Evolutionary conservation across 441 rosid species (phyloP).

Genomic region (Mallotus repandus): DNA sequence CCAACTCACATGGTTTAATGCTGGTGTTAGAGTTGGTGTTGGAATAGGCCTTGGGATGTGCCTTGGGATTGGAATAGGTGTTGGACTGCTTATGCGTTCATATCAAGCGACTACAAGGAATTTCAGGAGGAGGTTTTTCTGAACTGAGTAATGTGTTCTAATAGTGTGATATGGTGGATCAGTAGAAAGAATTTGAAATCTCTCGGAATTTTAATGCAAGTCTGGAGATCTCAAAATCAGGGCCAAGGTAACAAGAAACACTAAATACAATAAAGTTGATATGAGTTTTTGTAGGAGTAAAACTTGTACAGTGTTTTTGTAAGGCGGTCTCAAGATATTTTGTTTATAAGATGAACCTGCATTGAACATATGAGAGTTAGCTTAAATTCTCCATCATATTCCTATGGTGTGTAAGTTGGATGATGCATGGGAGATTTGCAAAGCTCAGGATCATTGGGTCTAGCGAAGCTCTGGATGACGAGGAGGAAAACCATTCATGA

Average conservation of each 20-base stretch:
- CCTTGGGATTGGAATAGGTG: slow-evolving; percentile 89
- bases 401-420: neutral
- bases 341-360: slow-evolving; percentile 11
- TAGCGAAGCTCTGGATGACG: neutral
- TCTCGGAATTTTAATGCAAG: slow-evolving; percentile 23
- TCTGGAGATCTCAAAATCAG: slow-evolving; percentile 24
- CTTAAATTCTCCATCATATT: slow-evolving; percentile 10
- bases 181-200: slow-evolving; percentile 10
- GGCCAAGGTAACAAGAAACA: slow-evolving; percentile 16
- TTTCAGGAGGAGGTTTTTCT: slow-evolving; percentile 82
- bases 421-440: neutral
- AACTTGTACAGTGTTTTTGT: slow-evolving; percentile 29
- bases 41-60: slow-evolving; percentile 99
- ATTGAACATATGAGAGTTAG: slow-evolving; percentile 2
- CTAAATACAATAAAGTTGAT: slow-evolving; percentile 9
- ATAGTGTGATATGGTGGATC: neutral
- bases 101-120: slow-evolving; percentile 88
- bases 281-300: slow-evolving; percentile 24
- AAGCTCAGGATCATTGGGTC: neutral
- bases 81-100: slow-evolving; percentile 90
- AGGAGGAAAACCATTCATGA: neutral
- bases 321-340: slow-evolving; percentile 15
- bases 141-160: slow-evolving; percentile 18
- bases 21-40: slow-evolving; percentile 98
- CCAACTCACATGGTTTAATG: slow-evolving; percentile 91